Base-by-base conservation (phyloP, 176 grass and related monocot genomes). In the Hyparrhenia diplandra region DNA sequence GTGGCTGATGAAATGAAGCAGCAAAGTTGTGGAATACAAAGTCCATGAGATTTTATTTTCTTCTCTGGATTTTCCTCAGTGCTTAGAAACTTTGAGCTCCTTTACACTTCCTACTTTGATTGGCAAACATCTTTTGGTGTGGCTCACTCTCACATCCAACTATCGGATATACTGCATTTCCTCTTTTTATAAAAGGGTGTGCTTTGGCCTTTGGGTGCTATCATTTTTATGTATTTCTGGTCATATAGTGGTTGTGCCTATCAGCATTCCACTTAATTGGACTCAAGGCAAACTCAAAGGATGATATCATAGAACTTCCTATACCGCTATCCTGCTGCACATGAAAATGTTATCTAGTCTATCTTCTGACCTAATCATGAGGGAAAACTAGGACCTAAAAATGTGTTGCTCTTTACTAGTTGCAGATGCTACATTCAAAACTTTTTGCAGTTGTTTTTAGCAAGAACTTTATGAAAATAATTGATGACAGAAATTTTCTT, bases 191-290 rank as follows among this genome's bases (percentile, higher is more conserved):
- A 25, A 67, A 89, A 67, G 83, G 57, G 5, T 6, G 60, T 20
- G 12, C 66, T 78, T 60, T 67, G 23, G 29, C 8, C 66, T 78
- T 60, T 67, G 23, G 29, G 70, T 72, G 34, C 67, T 60, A 74
- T 71, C 55, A 28, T 63, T 80, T 8, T n/a, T 28, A 6, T 80
- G 32, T 75, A 52, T 76, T 76, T 80, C 27, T 80, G 41, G 0
- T 20, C 52, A 29, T 64, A 55, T 54, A 69, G 76, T 64, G 69
- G 5, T 30, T 29, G 34, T 20, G 35, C 68, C 10, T 69, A 42
- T 80, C 82, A 80, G n/a, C 76, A 69, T 68, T 80, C 82, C 82
- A 84, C 82, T 88, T 80, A 70, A 75, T 88, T 46, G 10, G 43
- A 64, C 73, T 64, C 74, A 21, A 57, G 29, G 64, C 52, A 81